phyloP scores from a whole-genome alignment of 2,329 filamentous ascomycete species.

The Aschersonia sp. region DNA sequence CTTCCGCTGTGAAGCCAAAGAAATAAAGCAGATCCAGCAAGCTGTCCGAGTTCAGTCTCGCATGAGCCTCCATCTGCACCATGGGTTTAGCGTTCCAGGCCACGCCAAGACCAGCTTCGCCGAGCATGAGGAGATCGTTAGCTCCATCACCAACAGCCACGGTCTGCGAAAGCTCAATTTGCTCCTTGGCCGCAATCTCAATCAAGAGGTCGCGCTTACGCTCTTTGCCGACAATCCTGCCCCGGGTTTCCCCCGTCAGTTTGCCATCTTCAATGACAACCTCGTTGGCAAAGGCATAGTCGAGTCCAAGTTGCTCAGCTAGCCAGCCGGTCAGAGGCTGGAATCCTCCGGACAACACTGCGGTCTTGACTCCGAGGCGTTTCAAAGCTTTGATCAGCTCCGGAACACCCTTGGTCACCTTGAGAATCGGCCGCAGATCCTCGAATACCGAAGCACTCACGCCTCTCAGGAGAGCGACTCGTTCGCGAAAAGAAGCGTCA shows the following conservation, averaged over 20 bases:
- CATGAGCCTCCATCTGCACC: slow-evolving; percentile 64
- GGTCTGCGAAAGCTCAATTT: slow-evolving; percentile 48
- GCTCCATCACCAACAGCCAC: slow-evolving; percentile 70
- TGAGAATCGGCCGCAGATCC: slow-evolving; percentile 57
- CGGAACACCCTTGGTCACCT: slow-evolving; percentile 67
- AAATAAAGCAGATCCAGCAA: slow-evolving; percentile 60
- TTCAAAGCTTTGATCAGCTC: slow-evolving; percentile 63
- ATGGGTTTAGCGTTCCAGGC: slow-evolving; percentile 76
- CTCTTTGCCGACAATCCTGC: slow-evolving; percentile 61
- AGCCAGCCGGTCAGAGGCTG: slow-evolving; percentile 80
- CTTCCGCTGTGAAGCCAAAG: slow-evolving; percentile 55
- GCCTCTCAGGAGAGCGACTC: slow-evolving; percentile 68
- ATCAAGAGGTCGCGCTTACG: slow-evolving; percentile 58
- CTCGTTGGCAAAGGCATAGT: slow-evolving; percentile 82
- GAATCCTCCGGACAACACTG: slow-evolving; percentile 86
- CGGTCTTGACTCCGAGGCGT: slow-evolving; percentile 69
- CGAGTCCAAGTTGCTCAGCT: slow-evolving; percentile 63
- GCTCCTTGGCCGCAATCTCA: slow-evolving; percentile 55
- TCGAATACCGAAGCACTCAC: slow-evolving; percentile 68
- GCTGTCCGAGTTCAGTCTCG: slow-evolving; percentile 55
- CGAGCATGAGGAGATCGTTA: slow-evolving; percentile 72
- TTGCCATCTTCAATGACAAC: slow-evolving; percentile 47
- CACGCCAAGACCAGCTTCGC: slow-evolving; percentile 58
- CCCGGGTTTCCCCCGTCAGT: slow-evolving; percentile 59
- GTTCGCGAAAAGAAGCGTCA: slow-evolving; percentile 63